Conservation (phyloP, 2,329 filamentous ascomycete genomes). For the Phaeosphaeria sp. region DNA sequence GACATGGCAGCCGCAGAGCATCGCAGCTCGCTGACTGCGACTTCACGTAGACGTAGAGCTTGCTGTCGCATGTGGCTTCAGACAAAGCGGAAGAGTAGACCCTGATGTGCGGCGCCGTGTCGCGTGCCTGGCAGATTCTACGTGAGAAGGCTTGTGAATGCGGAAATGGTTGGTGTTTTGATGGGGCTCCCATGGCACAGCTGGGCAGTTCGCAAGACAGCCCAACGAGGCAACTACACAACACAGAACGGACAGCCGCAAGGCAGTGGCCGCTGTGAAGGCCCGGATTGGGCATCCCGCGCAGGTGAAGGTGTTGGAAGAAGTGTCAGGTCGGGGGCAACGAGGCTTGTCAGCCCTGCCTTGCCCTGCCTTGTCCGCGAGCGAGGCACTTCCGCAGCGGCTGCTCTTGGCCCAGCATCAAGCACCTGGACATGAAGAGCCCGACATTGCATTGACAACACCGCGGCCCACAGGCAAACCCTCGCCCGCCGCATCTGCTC, state of each 20-base stretch:
- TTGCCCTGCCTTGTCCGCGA: background rate
- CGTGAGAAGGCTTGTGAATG: background rate
- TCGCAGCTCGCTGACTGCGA: too few relatives aligned
- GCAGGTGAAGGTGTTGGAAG: background rate
- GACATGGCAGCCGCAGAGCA: too few relatives aligned
- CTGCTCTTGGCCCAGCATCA: constrained; percentile 6
- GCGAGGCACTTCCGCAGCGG: constrained; percentile 6
- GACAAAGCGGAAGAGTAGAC: background rate
- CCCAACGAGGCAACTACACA: background rate
- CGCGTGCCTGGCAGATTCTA: background rate
- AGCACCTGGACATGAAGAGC: constrained; percentile 7
- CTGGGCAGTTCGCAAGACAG: background rate
- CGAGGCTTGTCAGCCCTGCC: constrained; percentile 1
- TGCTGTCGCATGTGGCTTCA: background rate
- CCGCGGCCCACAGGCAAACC: constrained; percentile 2
- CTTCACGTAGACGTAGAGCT: background rate
- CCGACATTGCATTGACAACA: constrained; percentile 9
- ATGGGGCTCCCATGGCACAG: background rate
- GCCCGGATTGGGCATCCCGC: background rate
- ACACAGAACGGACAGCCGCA: background rate
- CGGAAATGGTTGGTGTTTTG: background rate
- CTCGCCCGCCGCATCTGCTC: background rate
- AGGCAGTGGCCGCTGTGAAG: background rate
- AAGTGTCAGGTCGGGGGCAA: background rate
- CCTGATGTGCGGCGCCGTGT: background rate